Percentiles rank a stretch among this genome's conserved stretches.
Conservation (phyloP, 192 early-diverging fungal species). For the Coemansia sp. region DNA sequence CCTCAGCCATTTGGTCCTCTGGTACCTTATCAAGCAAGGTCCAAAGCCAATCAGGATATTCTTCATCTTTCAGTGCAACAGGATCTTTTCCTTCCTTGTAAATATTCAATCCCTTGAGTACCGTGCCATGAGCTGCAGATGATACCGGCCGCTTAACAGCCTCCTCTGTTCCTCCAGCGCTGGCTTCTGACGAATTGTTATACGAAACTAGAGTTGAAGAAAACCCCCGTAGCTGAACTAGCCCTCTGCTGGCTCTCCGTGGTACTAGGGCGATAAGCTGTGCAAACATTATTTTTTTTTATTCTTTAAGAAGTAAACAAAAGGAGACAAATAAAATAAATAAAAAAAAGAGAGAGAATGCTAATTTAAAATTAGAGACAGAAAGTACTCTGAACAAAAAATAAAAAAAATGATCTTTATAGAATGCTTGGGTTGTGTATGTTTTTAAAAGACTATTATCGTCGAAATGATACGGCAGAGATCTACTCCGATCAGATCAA, state of each 20-base stretch:
- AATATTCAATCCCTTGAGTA: constrained; percentile 84
- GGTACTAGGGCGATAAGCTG: not conserved
- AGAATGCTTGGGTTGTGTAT: too few species aligned
- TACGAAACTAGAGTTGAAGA: too few species aligned
- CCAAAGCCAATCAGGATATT: constrained; percentile 96
- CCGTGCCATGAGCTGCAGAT: constrained; percentile 66
- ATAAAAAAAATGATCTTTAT: too few species aligned
- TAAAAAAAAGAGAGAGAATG: not conserved
- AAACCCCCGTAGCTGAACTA: too few species aligned
- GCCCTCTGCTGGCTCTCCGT: not conserved
- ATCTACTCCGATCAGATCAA: not conserved
- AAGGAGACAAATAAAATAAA: not conserved
- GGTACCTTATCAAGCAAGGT: constrained; percentile 59
- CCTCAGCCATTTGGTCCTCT: constrained; percentile 26
- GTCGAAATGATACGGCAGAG: not conserved
- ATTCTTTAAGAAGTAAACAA: not conserved
- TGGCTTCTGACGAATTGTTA: too few species aligned
- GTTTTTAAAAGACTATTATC: too few species aligned
- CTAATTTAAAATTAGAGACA: not conserved
- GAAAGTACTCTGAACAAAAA: too few species aligned
- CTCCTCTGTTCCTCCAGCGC: too few species aligned
- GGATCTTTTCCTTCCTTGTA: constrained; percentile 81
- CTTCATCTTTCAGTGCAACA: constrained; percentile 74
- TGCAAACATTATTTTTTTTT: constrained; percentile 4
- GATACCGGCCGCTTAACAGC: too few species aligned